phyloP scores from a whole-genome alignment of 1,284 basidiomycete species.

The Irpex sp. region DNA sequence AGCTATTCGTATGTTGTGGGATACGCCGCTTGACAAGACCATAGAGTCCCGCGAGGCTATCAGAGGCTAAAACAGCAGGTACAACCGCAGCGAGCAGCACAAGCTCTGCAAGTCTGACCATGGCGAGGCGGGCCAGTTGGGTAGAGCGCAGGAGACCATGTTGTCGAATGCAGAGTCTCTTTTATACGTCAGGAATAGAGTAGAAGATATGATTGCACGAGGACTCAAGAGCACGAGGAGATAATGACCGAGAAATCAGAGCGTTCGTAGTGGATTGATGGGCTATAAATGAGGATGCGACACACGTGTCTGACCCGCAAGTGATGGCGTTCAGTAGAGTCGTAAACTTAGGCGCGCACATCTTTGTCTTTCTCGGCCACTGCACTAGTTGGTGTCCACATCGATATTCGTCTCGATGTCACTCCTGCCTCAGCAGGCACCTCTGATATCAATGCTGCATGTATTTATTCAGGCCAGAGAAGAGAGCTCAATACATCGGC shows the following conservation, averaged over 20 bases:
- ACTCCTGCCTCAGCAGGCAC: no score
- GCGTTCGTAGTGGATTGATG: background rate
- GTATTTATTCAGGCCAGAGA: no score
- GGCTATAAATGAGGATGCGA: background rate
- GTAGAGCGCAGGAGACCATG: background rate
- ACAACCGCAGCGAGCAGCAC: background rate
- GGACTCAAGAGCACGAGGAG: background rate
- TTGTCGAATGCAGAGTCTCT: background rate
- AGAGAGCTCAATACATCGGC: no score
- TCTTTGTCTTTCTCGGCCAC: background rate
- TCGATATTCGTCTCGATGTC: no score
- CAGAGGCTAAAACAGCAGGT: background rate
- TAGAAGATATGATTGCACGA: background rate
- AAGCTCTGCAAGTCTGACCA: background rate
- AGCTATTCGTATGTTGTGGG: slow-evolving; percentile 21
- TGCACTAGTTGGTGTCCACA: no score
- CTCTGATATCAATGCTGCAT: no score
- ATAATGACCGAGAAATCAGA: background rate
- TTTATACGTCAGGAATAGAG: background rate
- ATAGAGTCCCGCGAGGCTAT: slow-evolving; percentile 15
- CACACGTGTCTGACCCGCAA: background rate
- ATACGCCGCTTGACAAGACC: slow-evolving; percentile 23
- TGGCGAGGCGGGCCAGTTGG: background rate
- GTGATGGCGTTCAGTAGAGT: background rate
- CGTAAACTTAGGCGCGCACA: background rate